phyloP scores from a whole-genome alignment of 306 rosid genomes.

The Quercus gilva region DNA sequence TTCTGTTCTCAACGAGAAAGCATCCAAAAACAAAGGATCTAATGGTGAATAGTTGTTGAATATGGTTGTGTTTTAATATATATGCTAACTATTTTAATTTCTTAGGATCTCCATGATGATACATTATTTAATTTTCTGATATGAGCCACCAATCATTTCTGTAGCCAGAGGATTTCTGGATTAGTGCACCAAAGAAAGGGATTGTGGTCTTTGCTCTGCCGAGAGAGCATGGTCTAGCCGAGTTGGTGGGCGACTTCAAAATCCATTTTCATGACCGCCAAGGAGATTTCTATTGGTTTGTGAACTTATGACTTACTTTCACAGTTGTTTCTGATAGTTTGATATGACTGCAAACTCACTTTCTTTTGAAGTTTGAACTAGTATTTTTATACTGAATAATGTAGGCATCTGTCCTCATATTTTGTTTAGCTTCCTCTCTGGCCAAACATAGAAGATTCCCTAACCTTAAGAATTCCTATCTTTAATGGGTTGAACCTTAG shows the following conservation, averaged over 20 bases:
- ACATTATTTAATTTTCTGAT: slow-evolving; percentile 15
- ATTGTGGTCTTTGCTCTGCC: slow-evolving; percentile 95
- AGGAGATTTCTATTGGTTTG: slow-evolving; percentile 97
- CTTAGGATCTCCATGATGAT: slow-evolving; percentile 8
- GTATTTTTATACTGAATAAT: neutral
- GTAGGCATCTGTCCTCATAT: neutral
- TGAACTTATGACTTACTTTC: slow-evolving; percentile 9
- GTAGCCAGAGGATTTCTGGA: slow-evolving; percentile 97
- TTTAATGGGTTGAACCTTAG: neutral
- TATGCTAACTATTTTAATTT: neutral
- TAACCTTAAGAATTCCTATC: neutral
- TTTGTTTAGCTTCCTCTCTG: neutral
- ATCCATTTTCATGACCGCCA: slow-evolving; percentile 92
- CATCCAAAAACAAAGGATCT: slow-evolving; percentile 85
- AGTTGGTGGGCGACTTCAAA: slow-evolving; percentile 89
- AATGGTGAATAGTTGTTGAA: slow-evolving; percentile 48
- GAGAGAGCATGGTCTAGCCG: slow-evolving; percentile 96
- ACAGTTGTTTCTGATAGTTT: slow-evolving; percentile 2
- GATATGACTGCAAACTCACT: slow-evolving; percentile 4
- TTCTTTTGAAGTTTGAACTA: slow-evolving; percentile 2
- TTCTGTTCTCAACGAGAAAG: slow-evolving; percentile 67
- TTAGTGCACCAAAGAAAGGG: slow-evolving; percentile 94
- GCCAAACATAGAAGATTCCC: neutral
- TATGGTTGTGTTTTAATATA: slow-evolving; percentile 7
- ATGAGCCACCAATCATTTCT: slow-evolving; percentile 21